Conservation (phyloP, 2,329 filamentous ascomycete species). For the Aspergillus uvarum region DNA sequence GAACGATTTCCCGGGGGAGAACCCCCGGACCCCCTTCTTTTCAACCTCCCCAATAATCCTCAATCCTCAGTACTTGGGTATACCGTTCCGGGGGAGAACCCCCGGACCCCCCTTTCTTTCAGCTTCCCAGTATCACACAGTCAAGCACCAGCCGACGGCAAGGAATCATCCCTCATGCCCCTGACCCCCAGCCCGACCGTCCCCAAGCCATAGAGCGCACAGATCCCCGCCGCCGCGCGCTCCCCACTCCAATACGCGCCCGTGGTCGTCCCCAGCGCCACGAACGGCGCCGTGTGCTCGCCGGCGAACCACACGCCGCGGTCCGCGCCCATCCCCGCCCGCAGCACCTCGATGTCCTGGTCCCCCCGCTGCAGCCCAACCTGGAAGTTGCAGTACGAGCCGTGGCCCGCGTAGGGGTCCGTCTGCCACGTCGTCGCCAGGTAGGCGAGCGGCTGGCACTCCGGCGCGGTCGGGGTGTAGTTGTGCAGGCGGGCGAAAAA, state of each 20-base stretch:
- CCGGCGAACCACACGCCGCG: conserved; percentile 81
- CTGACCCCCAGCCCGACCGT: conserved; percentile 21
- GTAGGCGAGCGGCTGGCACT: conserved; percentile 63
- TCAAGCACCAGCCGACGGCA: conserved; percentile 21
- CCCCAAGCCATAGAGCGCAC: conserved; percentile 27
- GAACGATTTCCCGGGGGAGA: too few relatives aligned
- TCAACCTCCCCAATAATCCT: too few relatives aligned
- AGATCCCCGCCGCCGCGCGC: conserved; percentile 63
- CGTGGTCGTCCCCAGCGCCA: conserved; percentile 82
- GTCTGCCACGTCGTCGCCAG: conserved; percentile 75
- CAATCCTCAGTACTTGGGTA: too few relatives aligned
- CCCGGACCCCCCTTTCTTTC: too few relatives aligned
- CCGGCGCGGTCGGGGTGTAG: conserved; percentile 55
- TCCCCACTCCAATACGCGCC: conserved; percentile 93
- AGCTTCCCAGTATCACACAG: too few relatives aligned
- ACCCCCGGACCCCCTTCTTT: too few relatives aligned
- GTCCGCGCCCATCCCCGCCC: conserved; percentile 51
- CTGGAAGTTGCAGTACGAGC: conserved; percentile 84
- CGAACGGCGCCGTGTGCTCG: conserved; percentile 87
- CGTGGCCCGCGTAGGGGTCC: conserved; percentile 76
- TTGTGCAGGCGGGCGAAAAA: conserved; percentile 75
- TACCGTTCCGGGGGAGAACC: too few relatives aligned
- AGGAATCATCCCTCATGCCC: conserved; percentile 30
- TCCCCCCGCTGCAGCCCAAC: conserved; percentile 70
- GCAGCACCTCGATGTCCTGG: conserved; percentile 64